A percentile compares a stretch with the other conserved stretches of the same genome.
Conservation (phyloP, 768 basidiomycete genomes). For the Suillus lakei region DNA sequence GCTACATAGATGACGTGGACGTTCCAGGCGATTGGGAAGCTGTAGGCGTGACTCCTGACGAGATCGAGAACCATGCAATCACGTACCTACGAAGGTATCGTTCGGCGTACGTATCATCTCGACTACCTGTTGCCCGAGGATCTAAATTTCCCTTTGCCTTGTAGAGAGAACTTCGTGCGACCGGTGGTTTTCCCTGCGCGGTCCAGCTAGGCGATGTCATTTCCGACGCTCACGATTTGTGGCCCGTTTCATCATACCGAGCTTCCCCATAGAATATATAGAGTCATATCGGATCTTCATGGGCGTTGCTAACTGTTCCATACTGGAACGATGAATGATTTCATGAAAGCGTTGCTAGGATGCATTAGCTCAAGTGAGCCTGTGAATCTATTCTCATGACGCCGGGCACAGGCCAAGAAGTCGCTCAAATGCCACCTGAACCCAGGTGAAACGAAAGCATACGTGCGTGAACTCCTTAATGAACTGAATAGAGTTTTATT, state of each 20-base stretch:
- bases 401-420: constrained; percentile 17
- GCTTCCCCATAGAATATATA: constrained; percentile 16
- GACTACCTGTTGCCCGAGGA: constrained; percentile 5
- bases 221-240: constrained; percentile 32
- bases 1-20: constrained; percentile 83
- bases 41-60: constrained; percentile 80
- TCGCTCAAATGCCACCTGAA: constrained; percentile 33
- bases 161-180: constrained; percentile 69
- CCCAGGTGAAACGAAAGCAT: constrained; percentile 18
- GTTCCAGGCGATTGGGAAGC: constrained; percentile 82
- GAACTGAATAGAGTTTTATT: constrained; percentile 28
- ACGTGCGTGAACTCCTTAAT: constrained; percentile 14
- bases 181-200: constrained; percentile 69
- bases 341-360: constrained; percentile 37
- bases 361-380: constrained; percentile 16
- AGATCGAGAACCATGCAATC: constrained; percentile 89
- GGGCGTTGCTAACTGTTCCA: constrained; percentile 24
- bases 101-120: constrained; percentile 68
- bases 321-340: constrained; percentile 26
- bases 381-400: constrained; percentile 23
- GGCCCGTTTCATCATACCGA: constrained; percentile 26
- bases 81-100: constrained; percentile 89
- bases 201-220: constrained; percentile 36
- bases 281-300: constrained; percentile 17
- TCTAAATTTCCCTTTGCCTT: constrained; percentile 15